Conservation (phyloP, 495 filamentous ascomycete genomes). For the Xylaria longipes region DNA sequence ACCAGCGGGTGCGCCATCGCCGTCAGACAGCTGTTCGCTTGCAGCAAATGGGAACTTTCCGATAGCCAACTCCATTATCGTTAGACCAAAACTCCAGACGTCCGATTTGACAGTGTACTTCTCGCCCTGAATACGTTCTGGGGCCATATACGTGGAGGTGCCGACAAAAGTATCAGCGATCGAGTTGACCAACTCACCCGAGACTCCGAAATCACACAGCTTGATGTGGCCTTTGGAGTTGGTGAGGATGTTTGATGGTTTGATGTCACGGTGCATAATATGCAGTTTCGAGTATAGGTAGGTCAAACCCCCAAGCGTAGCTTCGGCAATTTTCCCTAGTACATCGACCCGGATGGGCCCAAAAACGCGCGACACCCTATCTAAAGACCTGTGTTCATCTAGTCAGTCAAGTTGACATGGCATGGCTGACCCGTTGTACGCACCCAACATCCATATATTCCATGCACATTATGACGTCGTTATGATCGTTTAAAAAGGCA, state of each 20-base stretch:
- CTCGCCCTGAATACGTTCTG: constrained; percentile 94
- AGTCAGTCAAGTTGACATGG: constrained; percentile 43
- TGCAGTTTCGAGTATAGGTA: constrained; percentile 94
- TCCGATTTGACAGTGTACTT: constrained; percentile 98
- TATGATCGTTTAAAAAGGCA: constrained; percentile 91
- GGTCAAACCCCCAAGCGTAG: constrained; percentile 89
- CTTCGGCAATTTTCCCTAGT: constrained; percentile 97
- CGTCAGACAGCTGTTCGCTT: constrained; percentile 68
- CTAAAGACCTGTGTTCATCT: constrained; percentile 72
- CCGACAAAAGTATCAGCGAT: constrained; percentile 98
- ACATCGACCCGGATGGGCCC: constrained; percentile 98
- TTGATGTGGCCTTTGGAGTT: constrained; percentile 95
- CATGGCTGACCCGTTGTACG: constrained; percentile 40
- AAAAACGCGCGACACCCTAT: constrained; percentile 91
- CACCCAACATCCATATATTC: constrained; percentile 99
- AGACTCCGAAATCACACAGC: constrained; percentile 97
- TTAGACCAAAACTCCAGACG: constrained; percentile 97
- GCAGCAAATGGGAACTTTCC: constrained; percentile 93
- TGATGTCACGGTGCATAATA: constrained; percentile 99
- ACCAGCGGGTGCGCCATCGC: constrained; percentile 81
- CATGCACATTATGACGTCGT: constrained; percentile 99
- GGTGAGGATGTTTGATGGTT: constrained; percentile 95
- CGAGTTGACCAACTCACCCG: constrained; percentile 93
- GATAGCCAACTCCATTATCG: constrained; percentile 95
- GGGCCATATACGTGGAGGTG: constrained; percentile 98